phyloP scores from a whole-genome alignment of 495 filamentous ascomycete species.

The Penicillium arizonense region DNA sequence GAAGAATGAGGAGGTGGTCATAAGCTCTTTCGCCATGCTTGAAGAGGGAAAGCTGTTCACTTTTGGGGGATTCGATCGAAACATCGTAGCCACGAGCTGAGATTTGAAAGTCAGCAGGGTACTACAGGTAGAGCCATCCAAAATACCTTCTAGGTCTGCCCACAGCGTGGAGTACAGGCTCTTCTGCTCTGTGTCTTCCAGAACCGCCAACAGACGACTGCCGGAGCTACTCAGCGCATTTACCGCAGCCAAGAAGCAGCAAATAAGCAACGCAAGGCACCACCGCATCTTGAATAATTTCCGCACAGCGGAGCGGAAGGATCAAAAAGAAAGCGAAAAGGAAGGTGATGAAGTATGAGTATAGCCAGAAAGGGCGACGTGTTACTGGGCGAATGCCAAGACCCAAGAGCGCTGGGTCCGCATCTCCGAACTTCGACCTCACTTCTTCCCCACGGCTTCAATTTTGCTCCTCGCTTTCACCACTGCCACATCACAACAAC shows the following conservation, averaged over 20 bases:
- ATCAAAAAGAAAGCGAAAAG: constrained; percentile 17
- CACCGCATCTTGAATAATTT: constrained; percentile 65
- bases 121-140: not conserved
- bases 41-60: constrained; percentile 78
- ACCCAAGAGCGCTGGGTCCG: constrained; percentile 30
- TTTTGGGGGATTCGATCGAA: constrained; percentile 82
- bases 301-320: constrained; percentile 40
- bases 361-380: constrained; percentile 45
- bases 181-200: constrained; percentile 81
- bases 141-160: constrained; percentile 72
- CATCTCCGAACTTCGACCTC: constrained; percentile 37
- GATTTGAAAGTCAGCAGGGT: constrained; percentile 19
- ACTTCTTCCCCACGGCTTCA: constrained; percentile 26
- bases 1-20: constrained; percentile 87
- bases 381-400: constrained; percentile 48
- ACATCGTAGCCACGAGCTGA: constrained; percentile 80
- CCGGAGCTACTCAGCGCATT: constrained; percentile 79
- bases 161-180: constrained; percentile 78
- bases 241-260: constrained; percentile 62
- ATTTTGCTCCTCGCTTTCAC: constrained; percentile 17
- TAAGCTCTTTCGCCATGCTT: constrained; percentile 81
- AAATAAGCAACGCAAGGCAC: constrained; percentile 65
- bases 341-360: constrained; percentile 17
- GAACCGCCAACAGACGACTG: constrained; percentile 76
- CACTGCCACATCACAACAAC: constrained; percentile 9